phyloP scores from a whole-genome alignment of 371 early-diverging fungal species.

The Circinella minor region DNA sequence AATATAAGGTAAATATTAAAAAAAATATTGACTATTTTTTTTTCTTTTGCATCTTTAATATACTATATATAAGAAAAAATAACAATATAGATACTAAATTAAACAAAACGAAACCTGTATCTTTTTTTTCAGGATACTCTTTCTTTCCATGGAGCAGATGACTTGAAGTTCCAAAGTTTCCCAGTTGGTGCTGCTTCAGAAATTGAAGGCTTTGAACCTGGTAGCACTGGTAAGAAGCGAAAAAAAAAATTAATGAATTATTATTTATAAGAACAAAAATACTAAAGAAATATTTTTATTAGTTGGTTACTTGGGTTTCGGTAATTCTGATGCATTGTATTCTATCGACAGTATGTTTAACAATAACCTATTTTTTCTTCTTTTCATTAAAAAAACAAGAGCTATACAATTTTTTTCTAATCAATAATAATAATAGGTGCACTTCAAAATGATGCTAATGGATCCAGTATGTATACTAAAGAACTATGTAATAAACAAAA shows the following conservation, averaged over 20 bases:
- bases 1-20: slow-evolving; percentile 6
- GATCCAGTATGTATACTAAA: too few relatives aligned
- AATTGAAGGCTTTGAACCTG: neutral
- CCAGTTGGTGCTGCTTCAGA: slow-evolving; percentile 5
- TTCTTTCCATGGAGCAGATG: neutral
- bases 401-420: too few relatives aligned
- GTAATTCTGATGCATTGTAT: neutral
- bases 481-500: too few relatives aligned
- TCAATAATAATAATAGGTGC: too few relatives aligned
- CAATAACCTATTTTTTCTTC: neutral
- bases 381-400: neutral
- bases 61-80: too few relatives aligned
- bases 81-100: too few relatives aligned
- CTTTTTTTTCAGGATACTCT: neutral
- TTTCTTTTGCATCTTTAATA: neutral
- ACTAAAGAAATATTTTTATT: neutral
- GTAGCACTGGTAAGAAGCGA: neutral
- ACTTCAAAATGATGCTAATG: too few relatives aligned
- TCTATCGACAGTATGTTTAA: neutral
- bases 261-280: neutral
- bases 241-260: neutral
- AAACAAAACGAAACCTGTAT: too few relatives aligned
- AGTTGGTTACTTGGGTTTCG: slow-evolving; percentile 8
- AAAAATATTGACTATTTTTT: too few relatives aligned
- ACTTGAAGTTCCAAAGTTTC: neutral